These are phyloP conservation scores for Potentilla sterilis DNA, from an alignment of 306 rosid genomes.

Conservation along the genomic window DNA sequence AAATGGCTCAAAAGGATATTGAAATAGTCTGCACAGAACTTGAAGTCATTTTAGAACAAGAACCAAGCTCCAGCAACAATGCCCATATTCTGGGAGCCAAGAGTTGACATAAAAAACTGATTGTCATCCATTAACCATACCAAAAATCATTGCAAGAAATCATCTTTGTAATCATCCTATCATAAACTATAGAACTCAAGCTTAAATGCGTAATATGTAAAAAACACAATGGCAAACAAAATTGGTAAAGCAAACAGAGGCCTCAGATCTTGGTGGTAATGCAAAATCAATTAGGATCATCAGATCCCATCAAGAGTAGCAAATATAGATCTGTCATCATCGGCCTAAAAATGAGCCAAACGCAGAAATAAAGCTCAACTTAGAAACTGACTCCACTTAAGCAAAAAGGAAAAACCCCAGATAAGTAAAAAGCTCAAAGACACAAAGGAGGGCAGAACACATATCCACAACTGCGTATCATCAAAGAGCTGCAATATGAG, in stretches of 20 bases:
- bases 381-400: neutral
- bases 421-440: neutral
- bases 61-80: neutral
- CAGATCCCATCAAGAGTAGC: slow-evolving; percentile 8
- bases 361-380: neutral
- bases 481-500: neutral
- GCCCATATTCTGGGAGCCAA: neutral
- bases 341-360: neutral
- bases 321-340: slow-evolving; percentile 8
- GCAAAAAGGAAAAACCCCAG: neutral
- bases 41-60: neutral
- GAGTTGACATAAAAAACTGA: neutral
- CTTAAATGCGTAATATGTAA: neutral
- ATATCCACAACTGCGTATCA: neutral
- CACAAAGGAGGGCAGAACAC: neutral
- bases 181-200: neutral
- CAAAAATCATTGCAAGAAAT: neutral
- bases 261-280: slow-evolving; percentile 13
- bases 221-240: neutral
- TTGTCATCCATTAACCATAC: neutral
- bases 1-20: neutral
- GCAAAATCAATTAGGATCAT: neutral
- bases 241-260: neutral
- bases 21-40: neutral
- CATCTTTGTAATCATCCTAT: neutral